These are phyloP conservation scores for Naumovozyma dairenensis DNA, from an alignment of 805 yeast genomes.

Conservation along the genomic window DNA sequence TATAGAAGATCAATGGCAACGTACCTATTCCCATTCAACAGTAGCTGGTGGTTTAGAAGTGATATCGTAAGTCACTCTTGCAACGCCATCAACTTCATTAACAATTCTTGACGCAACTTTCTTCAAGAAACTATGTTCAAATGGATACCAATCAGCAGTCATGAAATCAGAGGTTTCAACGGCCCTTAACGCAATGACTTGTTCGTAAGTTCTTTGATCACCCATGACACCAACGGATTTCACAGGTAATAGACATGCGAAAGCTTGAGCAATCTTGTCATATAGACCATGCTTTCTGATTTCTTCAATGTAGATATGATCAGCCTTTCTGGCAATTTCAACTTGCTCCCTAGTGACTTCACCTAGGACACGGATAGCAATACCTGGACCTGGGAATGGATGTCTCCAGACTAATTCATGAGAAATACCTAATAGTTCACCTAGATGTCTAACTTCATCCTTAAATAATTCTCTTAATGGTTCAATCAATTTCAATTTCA, in stretches of 20 bases:
- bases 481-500: constrained; percentile 97
- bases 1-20: neutral
- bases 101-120: constrained; percentile 91
- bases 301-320: constrained; percentile 90
- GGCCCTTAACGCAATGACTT: constrained; percentile 97
- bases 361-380: constrained; percentile 95
- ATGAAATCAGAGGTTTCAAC: constrained; percentile 96
- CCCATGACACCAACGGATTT: constrained; percentile 99
- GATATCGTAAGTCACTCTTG: constrained; percentile 96
- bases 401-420: constrained; percentile 99
- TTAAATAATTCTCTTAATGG: constrained; percentile 97
- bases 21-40: constrained; percentile 95
- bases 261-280: constrained; percentile 90
- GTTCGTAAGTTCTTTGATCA: constrained; percentile 98
- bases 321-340: constrained; percentile 96
- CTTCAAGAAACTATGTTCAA: constrained; percentile 87
- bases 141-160: constrained; percentile 99
- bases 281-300: constrained; percentile 88
- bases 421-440: constrained; percentile 89
- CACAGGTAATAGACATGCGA: constrained; percentile 93
- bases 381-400: constrained; percentile 99
- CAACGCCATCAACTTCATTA: constrained; percentile 97
- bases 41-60: constrained; percentile 99
- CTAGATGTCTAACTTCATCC: constrained; percentile 96
- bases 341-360: constrained; percentile 92